A percentile compares a stretch with the other conserved stretches of the same genome.
phyloP scores from a whole-genome alignment of 805 yeast genomes.

The Candida khao-thaluensis region DNA sequence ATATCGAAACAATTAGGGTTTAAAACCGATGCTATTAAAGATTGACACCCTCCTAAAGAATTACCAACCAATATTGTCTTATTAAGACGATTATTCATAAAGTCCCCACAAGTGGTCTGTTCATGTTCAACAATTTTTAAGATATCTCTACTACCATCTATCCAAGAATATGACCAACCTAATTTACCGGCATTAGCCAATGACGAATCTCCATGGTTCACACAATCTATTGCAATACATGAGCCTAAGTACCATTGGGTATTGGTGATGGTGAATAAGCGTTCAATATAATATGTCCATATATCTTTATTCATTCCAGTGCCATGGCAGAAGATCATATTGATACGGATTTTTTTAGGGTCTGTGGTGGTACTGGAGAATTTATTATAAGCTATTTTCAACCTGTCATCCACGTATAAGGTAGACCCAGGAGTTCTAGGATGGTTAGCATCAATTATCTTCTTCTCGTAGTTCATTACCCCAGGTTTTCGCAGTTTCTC shows the following conservation, averaged over 20 bases:
- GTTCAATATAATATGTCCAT: constrained; percentile 58
- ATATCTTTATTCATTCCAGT: constrained; percentile 64
- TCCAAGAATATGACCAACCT: constrained; percentile 60
- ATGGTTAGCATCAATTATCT: constrained; percentile 25
- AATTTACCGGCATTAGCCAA: constrained; percentile 51
- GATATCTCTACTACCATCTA: constrained; percentile 64
- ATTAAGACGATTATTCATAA: constrained; percentile 29
- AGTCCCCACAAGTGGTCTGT: constrained; percentile 29
- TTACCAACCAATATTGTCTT: constrained; percentile 61
- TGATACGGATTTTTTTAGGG: constrained; percentile 31
- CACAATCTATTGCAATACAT: constrained; percentile 57
- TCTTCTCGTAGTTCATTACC: constrained; percentile 15
- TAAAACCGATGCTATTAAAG: constrained; percentile 46
- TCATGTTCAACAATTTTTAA: constrained; percentile 44
- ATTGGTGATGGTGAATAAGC: constrained; percentile 36
- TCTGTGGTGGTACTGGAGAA: constrained; percentile 26
- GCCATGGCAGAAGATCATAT: constrained; percentile 59
- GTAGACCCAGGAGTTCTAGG: constrained; percentile 45
- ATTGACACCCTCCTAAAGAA: constrained; percentile 68
- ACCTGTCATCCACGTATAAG: constrained; percentile 37
- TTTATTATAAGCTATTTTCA: constrained; percentile 50
- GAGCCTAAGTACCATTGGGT: constrained; percentile 40
- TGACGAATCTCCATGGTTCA: constrained; percentile 70
- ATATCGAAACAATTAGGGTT: constrained; percentile 56
- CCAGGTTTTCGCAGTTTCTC: constrained; percentile 5